phyloP scores from a whole-genome alignment of 495 filamentous ascomycete genomes.

The Trichoderma asperelloides region DNA sequence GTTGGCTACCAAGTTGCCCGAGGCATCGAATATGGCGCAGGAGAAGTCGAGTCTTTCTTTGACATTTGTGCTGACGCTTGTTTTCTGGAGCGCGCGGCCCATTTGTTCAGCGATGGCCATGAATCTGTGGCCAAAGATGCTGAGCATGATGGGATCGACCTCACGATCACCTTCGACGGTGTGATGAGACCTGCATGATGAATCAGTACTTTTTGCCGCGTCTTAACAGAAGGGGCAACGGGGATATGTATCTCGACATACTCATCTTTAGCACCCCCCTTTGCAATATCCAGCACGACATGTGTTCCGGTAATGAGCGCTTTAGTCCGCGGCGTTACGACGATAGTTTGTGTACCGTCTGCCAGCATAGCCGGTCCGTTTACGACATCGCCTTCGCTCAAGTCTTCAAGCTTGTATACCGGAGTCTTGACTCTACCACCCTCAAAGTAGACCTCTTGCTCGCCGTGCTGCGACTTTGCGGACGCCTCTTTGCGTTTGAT shows the following conservation, averaged over 20 bases:
- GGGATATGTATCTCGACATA: slow-evolving; percentile 13
- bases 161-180: slow-evolving; percentile 34
- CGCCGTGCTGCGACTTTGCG: slow-evolving; percentile 47
- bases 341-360: slow-evolving; percentile 92
- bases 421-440: slow-evolving; percentile 69
- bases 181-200: slow-evolving; percentile 23
- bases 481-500: slow-evolving; percentile 41
- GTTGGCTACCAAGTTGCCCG: slow-evolving; percentile 90
- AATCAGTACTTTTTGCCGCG: slow-evolving; percentile 9
- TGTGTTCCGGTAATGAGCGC: slow-evolving; percentile 68
- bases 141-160: slow-evolving; percentile 83
- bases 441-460: slow-evolving; percentile 60
- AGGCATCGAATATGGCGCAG: slow-evolving; percentile 85
- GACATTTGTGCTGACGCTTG: slow-evolving; percentile 94
- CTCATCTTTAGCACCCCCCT: slow-evolving; percentile 45
- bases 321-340: slow-evolving; percentile 72
- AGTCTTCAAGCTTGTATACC: slow-evolving; percentile 73
- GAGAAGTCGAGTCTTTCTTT: slow-evolving; percentile 97
- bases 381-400: slow-evolving; percentile 67
- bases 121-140: slow-evolving; percentile 92
- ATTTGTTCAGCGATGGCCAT: slow-evolving; percentile 99
- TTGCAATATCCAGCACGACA: slow-evolving; percentile 62
- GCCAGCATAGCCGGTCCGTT: slow-evolving; percentile 85
- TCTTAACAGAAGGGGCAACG: not conserved
- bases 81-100: slow-evolving; percentile 93